A percentile compares a stretch with the other conserved stretches of the same genome.
Evolutionary conservation across 495 filamentous ascomycete species (phyloP).

Genomic region (Penicillium soppii): DNA sequence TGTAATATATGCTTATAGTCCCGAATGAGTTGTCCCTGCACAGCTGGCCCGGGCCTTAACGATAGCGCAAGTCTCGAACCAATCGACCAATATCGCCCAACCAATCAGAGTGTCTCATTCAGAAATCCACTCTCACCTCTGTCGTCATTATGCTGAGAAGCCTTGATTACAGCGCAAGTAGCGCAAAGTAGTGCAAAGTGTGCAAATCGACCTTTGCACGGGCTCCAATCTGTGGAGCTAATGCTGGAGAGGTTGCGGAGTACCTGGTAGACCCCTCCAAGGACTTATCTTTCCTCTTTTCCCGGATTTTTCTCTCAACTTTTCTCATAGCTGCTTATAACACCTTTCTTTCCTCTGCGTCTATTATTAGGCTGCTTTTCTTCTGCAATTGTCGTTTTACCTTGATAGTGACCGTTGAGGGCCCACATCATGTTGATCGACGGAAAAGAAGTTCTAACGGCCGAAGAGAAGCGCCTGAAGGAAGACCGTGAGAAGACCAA

Average conservation of each 20-base stretch:
- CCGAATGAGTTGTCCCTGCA: neutral
- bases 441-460: constrained; percentile 75
- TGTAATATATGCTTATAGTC: neutral
- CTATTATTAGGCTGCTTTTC: neutral
- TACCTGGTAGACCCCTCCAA: neutral
- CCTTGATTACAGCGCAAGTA: neutral
- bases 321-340: neutral
- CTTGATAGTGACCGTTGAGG: neutral
- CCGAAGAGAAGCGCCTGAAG: constrained; percentile 84
- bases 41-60: neutral
- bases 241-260: neutral
- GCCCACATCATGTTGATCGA: constrained; percentile 72
- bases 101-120: neutral
- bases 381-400: neutral
- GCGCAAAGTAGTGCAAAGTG: neutral
- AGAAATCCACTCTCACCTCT: neutral
- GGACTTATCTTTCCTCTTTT: neutral
- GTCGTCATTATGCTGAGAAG: neutral
- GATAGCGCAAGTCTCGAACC: neutral
- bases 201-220: neutral
- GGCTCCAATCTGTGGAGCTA: neutral
- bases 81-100: neutral
- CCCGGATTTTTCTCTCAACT: constrained; percentile 4
- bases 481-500: constrained; percentile 75
- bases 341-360: neutral